Conservation (phyloP, 108 stramenopile genomes). For the Mayamaea pseudoterrestris region DNA sequence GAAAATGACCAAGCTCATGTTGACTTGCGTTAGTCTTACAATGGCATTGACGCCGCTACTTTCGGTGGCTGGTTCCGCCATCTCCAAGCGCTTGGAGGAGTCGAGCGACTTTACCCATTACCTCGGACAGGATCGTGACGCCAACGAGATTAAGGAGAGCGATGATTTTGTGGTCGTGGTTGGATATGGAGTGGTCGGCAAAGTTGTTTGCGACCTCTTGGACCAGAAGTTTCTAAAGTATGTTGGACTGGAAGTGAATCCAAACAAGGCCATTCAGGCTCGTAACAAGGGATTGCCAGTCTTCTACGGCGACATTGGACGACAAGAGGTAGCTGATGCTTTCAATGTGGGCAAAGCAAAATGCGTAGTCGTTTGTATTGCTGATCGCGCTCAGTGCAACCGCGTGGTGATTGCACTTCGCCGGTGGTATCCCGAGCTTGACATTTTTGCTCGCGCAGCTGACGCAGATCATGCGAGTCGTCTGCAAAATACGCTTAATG, state of each 20-base stretch:
- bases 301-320: constrained; percentile 89
- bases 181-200: constrained; percentile 91
- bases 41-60: constrained; percentile 90
- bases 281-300: constrained; percentile 90
- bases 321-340: constrained; percentile 85
- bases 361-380: constrained; percentile 84
- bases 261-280: constrained; percentile 86
- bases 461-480: constrained; percentile 87
- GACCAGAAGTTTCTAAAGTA: constrained; percentile 89
- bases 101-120: constrained; percentile 82
- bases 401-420: constrained; percentile 86
- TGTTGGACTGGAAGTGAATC: constrained; percentile 89
- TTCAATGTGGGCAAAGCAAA: constrained; percentile 93
- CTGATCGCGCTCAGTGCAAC: constrained; percentile 76
- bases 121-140: constrained; percentile 80
- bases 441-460: constrained; percentile 83
- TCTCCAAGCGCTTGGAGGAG: constrained; percentile 77
- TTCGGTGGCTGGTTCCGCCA: constrained; percentile 40
- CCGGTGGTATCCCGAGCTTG: constrained; percentile 78
- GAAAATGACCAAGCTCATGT: constrained; percentile 73
- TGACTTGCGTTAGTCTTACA: constrained; percentile 89
- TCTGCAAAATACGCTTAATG: constrained; percentile 74
- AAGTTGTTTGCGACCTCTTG: constrained; percentile 88
- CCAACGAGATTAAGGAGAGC: constrained; percentile 76
- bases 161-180: constrained; percentile 91